Evolutionary conservation across 345 rosid species (phyloP).

Genomic region (Arabidopsis arenosa): DNA sequence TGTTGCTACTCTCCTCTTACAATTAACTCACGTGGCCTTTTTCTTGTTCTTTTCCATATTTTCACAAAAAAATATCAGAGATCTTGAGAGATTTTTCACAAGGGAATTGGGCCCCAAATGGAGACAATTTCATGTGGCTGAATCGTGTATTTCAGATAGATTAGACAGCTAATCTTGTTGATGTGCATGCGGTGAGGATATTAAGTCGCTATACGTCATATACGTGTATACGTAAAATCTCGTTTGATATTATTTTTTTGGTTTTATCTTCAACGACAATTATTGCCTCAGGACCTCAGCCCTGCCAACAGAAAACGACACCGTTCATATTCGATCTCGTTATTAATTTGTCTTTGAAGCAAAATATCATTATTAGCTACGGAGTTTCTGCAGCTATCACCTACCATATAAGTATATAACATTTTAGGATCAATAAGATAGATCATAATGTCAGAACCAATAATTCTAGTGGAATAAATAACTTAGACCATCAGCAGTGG

Average conservation of each 20-base stretch:
- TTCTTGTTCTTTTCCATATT: background rate
- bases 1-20: background rate
- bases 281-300: background rate
- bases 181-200: background rate
- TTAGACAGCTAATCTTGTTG: background rate
- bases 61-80: background rate
- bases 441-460: background rate
- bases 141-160: background rate
- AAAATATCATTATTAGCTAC: background rate
- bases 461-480: background rate
- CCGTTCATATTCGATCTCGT: background rate
- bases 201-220: background rate
- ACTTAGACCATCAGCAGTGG: too few relatives aligned
- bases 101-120: background rate
- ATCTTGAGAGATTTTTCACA: background rate
- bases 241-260: background rate
- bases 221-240: background rate
- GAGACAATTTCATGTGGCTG: constrained; percentile 7
- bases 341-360: background rate
- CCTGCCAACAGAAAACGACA: constrained; percentile 13
- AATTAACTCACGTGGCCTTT: constrained; percentile 7
- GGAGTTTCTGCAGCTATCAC: too few relatives aligned
- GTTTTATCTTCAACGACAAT: background rate
- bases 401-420: too few relatives aligned
- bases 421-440: too few relatives aligned